Conservation (phyloP, 352 stramenopile genomes). For the Blastocystis sp. region DNA sequence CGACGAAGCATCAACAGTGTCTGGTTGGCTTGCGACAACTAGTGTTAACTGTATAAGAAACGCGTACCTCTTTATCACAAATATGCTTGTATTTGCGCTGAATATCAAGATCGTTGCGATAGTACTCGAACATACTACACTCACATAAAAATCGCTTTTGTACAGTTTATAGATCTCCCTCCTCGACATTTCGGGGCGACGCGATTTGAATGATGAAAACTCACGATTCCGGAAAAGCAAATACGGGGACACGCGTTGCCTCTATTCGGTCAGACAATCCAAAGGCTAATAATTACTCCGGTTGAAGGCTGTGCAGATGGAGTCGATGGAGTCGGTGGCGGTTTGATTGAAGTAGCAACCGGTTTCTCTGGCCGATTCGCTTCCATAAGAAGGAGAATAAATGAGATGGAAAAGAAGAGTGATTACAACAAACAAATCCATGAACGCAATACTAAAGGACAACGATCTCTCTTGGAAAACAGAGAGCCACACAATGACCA, state of each 20-base stretch:
- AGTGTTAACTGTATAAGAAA: not conserved
- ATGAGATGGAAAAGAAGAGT: not conserved
- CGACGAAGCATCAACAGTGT: not conserved
- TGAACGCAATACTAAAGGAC: not conserved
- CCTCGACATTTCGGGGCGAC: not conserved
- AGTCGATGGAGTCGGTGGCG: no score
- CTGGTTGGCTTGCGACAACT: conserved; percentile 19
- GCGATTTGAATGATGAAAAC: not conserved
- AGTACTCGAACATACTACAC: conserved; percentile 42
- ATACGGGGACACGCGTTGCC: not conserved
- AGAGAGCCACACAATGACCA: no score
- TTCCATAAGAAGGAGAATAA: not conserved
- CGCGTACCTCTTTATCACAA: conserved; percentile 26
- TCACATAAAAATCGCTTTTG: not conserved
- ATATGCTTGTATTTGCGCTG: conserved; percentile 52
- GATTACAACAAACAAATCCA: not conserved
- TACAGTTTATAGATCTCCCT: conserved; percentile 26
- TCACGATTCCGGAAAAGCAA: conserved; percentile 42
- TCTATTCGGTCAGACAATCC: no score
- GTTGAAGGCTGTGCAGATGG: no score
- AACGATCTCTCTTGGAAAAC: not conserved
- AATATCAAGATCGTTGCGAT: conserved; percentile 18
- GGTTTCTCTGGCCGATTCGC: not conserved
- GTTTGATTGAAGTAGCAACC: no score
- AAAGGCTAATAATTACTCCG: no score